Evolutionary conservation across 225 moss, liverwort and hornwort genomes (phyloP).

Genomic region (Pleurozium schreberi): DNA sequence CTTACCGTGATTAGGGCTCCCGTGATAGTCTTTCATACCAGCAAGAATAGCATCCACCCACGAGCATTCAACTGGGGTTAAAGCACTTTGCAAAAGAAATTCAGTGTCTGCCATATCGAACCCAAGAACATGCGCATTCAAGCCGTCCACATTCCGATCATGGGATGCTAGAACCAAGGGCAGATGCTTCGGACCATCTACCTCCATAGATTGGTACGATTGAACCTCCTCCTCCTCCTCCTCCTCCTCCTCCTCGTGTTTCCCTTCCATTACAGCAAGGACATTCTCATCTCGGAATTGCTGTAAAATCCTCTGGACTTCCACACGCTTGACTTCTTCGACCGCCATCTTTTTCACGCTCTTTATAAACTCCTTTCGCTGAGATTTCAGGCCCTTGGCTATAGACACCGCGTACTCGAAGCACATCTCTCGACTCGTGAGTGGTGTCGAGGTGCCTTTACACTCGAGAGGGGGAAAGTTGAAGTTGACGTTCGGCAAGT

Average conservation of each 20-base stretch:
- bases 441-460: not conserved
- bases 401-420: not conserved
- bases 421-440: not conserved
- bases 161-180: not conserved
- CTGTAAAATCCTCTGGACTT: not conserved
- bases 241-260: not conserved
- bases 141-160: not conserved
- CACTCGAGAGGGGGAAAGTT: not conserved
- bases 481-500: not conserved
- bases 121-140: not conserved
- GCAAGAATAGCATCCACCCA: not conserved
- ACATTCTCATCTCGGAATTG: not conserved
- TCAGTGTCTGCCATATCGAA: not conserved
- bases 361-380: not conserved
- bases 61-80: not conserved
- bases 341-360: not conserved
- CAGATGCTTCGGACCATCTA: not conserved
- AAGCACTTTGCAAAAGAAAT: not conserved
- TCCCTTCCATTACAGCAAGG: not conserved
- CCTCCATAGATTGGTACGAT: not conserved
- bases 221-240: not conserved
- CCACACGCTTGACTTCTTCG: not conserved
- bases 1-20: not conserved
- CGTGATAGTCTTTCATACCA: not conserved
- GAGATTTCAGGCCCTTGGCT: not conserved